Evolutionary conservation across 805 yeast species (phyloP).

Genomic region (Kluyveromyces lactis): DNA sequence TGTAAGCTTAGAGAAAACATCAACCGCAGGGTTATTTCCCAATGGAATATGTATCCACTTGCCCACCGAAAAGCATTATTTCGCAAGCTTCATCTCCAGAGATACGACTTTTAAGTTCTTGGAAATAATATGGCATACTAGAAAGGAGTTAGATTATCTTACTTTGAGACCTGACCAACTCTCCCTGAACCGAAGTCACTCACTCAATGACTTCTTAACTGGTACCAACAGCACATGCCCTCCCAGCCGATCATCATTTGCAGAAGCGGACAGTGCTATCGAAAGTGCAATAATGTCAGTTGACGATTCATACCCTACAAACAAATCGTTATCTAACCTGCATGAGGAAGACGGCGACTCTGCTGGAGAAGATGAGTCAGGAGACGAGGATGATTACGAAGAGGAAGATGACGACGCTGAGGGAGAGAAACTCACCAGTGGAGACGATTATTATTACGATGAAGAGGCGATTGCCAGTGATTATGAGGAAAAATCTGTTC

Average conservation of each 20-base stretch:
- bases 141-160: conserved; percentile 1
- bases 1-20: conserved; percentile 53
- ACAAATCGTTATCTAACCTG: conserved; percentile 3
- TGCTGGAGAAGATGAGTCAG: conserved; percentile 10
- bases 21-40: conserved; percentile 84
- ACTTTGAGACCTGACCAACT: conserved; percentile 2
- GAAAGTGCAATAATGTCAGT: conserved; percentile 37
- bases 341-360: too few species aligned
- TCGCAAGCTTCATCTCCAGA: conserved; percentile 81
- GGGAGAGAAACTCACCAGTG: conserved; percentile 10
- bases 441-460: conserved; percentile 19
- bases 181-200: neutral
- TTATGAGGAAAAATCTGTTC: conserved; percentile 10
- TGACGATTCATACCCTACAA: conserved; percentile 29
- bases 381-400: conserved; percentile 27
- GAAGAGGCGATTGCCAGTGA: conserved; percentile 11
- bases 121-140: conserved; percentile 49
- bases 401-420: conserved; percentile 26
- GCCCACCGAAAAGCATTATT: conserved; percentile 54
- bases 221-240: conserved; percentile 7
- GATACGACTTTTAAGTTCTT: conserved; percentile 69
- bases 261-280: conserved; percentile 18
- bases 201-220: conserved; percentile 3
- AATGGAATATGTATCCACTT: conserved; percentile 78
- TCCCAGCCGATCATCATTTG: conserved; percentile 22